Conservation (phyloP, 2,329 filamentous ascomycete species). For the Pseudofabraea citricarpa region DNA sequence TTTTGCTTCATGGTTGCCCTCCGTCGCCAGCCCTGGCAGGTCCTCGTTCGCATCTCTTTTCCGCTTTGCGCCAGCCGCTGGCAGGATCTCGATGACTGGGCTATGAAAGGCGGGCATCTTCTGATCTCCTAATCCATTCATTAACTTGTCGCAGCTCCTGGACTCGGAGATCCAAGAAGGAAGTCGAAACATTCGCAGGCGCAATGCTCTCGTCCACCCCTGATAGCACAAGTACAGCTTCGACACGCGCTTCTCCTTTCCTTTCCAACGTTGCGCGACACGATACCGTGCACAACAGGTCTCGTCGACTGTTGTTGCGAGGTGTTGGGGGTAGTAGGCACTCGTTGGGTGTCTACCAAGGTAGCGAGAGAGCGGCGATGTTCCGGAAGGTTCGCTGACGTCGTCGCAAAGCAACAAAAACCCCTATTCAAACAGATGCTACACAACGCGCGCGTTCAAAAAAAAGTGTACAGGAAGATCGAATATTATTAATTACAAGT, state of each 20-base stretch:
- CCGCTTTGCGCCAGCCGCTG: conserved; percentile 17
- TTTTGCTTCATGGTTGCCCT: conserved; percentile 22
- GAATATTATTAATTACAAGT: conserved; percentile 18
- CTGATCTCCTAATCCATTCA: conserved; percentile 35
- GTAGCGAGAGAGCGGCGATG: neutral
- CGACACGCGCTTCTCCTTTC: neutral
- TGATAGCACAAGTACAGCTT: too few species aligned
- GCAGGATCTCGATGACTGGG: conserved; percentile 17
- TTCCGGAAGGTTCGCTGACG: conserved; percentile 4
- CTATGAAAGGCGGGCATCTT: conserved; percentile 29
- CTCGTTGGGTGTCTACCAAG: conserved; percentile 13
- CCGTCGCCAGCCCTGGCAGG: conserved; percentile 7
- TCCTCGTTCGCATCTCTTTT: conserved; percentile 19
- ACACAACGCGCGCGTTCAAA: conserved; percentile 8
- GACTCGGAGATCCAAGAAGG: conserved; percentile 48
- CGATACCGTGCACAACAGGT: neutral
- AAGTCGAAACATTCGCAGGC: conserved; percentile 57
- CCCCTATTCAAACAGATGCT: conserved; percentile 7
- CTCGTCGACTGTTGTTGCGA: neutral
- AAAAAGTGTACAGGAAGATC: conserved; percentile 12
- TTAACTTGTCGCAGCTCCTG: conserved; percentile 49
- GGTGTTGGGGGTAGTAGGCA: neutral
- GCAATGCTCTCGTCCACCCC: too few species aligned
- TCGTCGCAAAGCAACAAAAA: neutral
- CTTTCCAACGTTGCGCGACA: neutral